Base-by-base conservation (phyloP, 352 stramenopile species). In the Phytophthora melonis region DNA sequence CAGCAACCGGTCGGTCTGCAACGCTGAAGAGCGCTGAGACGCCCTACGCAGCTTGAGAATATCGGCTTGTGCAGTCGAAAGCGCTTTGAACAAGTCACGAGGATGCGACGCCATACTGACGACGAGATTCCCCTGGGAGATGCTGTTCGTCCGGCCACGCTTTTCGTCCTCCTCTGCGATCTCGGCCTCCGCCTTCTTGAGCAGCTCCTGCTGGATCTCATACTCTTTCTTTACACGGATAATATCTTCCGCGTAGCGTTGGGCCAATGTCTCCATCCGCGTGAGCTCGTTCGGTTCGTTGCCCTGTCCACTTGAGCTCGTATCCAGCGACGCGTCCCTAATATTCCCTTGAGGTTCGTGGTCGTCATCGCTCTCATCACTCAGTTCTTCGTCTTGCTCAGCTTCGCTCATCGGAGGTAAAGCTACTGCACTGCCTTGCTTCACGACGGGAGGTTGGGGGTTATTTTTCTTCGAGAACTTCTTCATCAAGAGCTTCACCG, bases 1-100 rank as follows among this genome's bases (percentile, higher is more conserved):
- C n/a, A 92, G 56, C 18, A 92, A 56, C 0, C 85, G 78, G 41
- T 92, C 85, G 0, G 83, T 90, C 56, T 92, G 85, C 13, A 92
- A 53, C 13, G 82, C 78, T 25, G 76, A 89, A 0, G 85, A 77
- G 23, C 79, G 74, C 59, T 91, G 83, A 0, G 85, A 89, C 11
- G 82, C 75, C 16, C 83, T 77, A 0, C 85, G 81, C 1, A 86
- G 55, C 39, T 70, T 84, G 23, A 81, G 9, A 4, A 90, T 68
- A 25, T 90, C 85, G 18, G 60, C 66, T 60, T 91, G 80, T 4
- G 83, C 62, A 1, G 74, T 83, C 0, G 83, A 80, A 47, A 91
- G 53, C 0, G 85, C 85, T 43, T 90, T 89, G 61, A 92, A 92
- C 27, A 92, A 70, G 56, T 92, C 85, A 0, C 83, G 78, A 53